Conservation (phyloP, 1,284 basidiomycete genomes). For the Ceratobasidium sp. region DNA sequence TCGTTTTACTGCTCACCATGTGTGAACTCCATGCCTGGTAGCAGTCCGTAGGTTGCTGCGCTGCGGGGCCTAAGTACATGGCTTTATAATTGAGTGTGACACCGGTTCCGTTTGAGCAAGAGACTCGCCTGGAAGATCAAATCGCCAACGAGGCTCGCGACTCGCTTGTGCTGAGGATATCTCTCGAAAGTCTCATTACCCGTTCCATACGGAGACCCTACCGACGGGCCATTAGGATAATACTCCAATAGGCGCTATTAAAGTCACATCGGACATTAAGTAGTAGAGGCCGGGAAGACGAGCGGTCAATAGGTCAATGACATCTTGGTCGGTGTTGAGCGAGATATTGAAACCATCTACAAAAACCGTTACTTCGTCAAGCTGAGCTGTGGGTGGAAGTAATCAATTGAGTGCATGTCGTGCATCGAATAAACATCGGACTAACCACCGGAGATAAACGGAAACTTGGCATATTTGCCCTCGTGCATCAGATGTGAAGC, state of each 20-base stretch:
- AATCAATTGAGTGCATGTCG: background rate
- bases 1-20: slow-evolving; percentile 2
- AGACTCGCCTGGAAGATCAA: too few species aligned
- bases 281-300: background rate
- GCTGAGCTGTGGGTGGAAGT: background rate
- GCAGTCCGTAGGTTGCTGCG: background rate
- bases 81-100: too few species aligned
- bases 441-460: slow-evolving; percentile 50
- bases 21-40: slow-evolving; percentile 3
- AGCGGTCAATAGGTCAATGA: background rate
- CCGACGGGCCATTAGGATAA: slow-evolving; percentile 2
- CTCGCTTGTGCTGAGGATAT: background rate
- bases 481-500: slow-evolving; percentile 45
- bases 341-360: background rate
- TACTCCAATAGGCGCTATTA: slow-evolving; percentile 1
- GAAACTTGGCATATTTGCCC: slow-evolving; percentile 46
- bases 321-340: background rate
- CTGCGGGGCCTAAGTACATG: slow-evolving; percentile 10
- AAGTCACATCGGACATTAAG: background rate
- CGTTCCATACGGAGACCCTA: slow-evolving; percentile 13
- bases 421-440: slow-evolving; percentile 3
- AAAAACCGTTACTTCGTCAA: background rate
- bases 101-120: too few species aligned
- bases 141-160: slow-evolving; percentile 3
- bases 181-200: slow-evolving; percentile 6